phyloP scores from a whole-genome alignment of 2,329 filamentous ascomycete genomes.

The Niveomyces coronatus region DNA sequence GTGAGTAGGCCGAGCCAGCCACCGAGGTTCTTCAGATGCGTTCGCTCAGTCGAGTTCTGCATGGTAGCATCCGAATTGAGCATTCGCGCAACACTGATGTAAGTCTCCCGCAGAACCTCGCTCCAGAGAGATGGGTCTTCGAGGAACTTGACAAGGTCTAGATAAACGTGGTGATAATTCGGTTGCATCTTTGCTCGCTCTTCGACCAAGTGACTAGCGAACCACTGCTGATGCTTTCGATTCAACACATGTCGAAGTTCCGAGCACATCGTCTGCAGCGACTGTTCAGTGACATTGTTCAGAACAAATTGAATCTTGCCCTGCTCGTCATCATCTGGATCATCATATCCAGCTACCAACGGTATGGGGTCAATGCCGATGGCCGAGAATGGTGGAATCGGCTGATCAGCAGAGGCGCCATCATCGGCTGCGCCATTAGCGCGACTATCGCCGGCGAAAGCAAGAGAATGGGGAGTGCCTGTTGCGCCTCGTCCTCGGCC shows the following conservation, averaged over 20 bases:
- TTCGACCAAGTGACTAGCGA: constrained; percentile 88
- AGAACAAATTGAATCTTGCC: constrained; percentile 92
- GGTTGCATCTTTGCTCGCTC: constrained; percentile 95
- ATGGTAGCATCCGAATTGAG: constrained; percentile 84
- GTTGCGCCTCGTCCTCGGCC: constrained; percentile 45
- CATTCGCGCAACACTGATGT: constrained; percentile 73
- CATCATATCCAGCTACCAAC: constrained; percentile 57
- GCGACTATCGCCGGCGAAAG: constrained; percentile 37
- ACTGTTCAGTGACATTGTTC: constrained; percentile 91
- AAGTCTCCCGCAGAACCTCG: constrained; percentile 89
- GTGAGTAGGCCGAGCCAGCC: constrained; percentile 91
- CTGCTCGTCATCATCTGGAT: constrained; percentile 74
- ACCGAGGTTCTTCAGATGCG: constrained; percentile 85
- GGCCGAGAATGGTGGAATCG: constrained; percentile 63
- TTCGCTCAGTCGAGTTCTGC: constrained; percentile 73
- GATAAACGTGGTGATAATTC: constrained; percentile 89
- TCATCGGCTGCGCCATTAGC: constrained; percentile 66
- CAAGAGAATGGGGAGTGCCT: constrained; percentile 25
- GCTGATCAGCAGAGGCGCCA: constrained; percentile 44
- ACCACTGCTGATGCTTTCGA: constrained; percentile 86
- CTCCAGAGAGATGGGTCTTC: constrained; percentile 70
- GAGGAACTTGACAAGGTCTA: constrained; percentile 78
- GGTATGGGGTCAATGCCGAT: constrained; percentile 65
- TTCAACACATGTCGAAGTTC: constrained; percentile 73
- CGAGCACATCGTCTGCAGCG: constrained; percentile 71